phyloP scores from a whole-genome alignment of 768 basidiomycete species.

The Pholiota molesta region DNA sequence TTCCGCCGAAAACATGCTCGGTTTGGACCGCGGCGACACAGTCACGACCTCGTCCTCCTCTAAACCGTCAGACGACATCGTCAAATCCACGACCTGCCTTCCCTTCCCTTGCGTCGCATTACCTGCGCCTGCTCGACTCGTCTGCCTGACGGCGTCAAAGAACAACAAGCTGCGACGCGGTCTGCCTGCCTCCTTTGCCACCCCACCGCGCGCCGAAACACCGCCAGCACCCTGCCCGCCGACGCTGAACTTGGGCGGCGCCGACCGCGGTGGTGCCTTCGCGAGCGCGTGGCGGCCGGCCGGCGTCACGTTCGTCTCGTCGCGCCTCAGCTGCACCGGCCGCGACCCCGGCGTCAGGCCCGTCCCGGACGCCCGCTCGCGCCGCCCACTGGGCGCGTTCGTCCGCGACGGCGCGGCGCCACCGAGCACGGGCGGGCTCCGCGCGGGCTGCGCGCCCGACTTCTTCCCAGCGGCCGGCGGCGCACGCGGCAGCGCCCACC shows the following conservation, averaged over 20 bases:
- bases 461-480: neutral
- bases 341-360: slow-evolving; percentile 22
- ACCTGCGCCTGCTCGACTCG: neutral
- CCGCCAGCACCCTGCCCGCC: neutral
- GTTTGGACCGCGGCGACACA: neutral
- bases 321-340: slow-evolving; percentile 33
- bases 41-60: slow-evolving; percentile 8
- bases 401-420: neutral
- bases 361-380: slow-evolving; percentile 21
- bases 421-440: no score
- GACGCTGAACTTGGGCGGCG: slow-evolving; percentile 17
- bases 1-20: slow-evolving; percentile 10
- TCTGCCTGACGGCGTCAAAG: slow-evolving; percentile 12
- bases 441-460: neutral
- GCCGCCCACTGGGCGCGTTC: neutral
- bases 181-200: neutral
- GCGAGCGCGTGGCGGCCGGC: slow-evolving; percentile 35
- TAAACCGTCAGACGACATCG: slow-evolving; percentile 12
- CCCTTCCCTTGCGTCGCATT: neutral
- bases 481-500: slow-evolving; percentile 22
- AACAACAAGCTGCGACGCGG: slow-evolving; percentile 4
- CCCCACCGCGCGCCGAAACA: neutral
- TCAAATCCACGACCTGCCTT: slow-evolving; percentile 18
- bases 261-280: slow-evolving; percentile 21
- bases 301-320: slow-evolving; percentile 50